Percentiles rank a stretch among this genome's conserved stretches.
These are phyloP conservation scores for Cystofilobasidium bisporidii DNA, from an alignment of 768 basidiomycete genomes.

Conservation along the genomic window DNA sequence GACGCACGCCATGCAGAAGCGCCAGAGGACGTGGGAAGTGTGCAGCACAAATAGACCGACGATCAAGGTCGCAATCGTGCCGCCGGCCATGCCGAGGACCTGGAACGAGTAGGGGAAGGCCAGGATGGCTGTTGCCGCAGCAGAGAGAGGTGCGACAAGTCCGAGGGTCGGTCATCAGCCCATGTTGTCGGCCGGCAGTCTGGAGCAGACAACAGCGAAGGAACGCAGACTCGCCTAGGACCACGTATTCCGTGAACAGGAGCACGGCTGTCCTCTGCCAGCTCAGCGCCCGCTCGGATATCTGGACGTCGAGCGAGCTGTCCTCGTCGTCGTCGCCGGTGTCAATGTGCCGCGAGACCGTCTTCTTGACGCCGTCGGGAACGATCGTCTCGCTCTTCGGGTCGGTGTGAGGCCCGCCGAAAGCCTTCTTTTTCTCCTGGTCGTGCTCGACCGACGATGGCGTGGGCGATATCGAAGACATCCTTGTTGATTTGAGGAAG, in stretches of 20 bases:
- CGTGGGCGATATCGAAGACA: not conserved
- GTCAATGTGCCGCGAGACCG: not conserved
- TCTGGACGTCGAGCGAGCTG: not conserved
- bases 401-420: not conserved
- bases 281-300: constrained; percentile 14
- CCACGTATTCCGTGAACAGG: constrained; percentile 31
- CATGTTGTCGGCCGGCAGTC: too few species aligned
- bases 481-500: not conserved
- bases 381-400: not conserved
- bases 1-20: constrained; percentile 19
- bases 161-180: too few species aligned
- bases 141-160: too few species aligned
- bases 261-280: constrained; percentile 23
- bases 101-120: constrained; percentile 32
- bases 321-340: not conserved
- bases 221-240: constrained; percentile 20
- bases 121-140: constrained; percentile 17
- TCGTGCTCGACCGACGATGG: not conserved
- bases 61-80: constrained; percentile 28
- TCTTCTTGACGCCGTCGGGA: not conserved
- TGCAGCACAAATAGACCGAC: constrained; percentile 29
- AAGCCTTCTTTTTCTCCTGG: not conserved
- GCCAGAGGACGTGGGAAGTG: constrained; percentile 32
- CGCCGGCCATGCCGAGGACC: constrained; percentile 32
- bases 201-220: too few species aligned